A percentile compares a stretch with the other conserved stretches of the same genome.
Evolutionary conservation across 2,329 filamentous ascomycete genomes (phyloP).

Genomic region (Calonectria crousiana): DNA sequence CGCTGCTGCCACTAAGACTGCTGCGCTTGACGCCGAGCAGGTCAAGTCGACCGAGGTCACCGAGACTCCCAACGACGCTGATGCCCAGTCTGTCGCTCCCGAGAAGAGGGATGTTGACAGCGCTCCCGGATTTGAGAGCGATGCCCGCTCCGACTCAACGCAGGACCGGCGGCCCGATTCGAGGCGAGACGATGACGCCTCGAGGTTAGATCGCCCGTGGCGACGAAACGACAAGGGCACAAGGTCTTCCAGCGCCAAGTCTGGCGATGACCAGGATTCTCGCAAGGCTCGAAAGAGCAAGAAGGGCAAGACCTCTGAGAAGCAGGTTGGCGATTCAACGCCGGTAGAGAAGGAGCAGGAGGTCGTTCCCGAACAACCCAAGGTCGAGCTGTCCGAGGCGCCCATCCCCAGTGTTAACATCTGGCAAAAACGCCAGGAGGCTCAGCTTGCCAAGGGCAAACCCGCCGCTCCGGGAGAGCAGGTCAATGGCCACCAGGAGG

Average conservation of each 20-base stretch:
- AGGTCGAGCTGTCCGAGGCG: constrained; percentile 81
- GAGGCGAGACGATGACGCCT: constrained; percentile 54
- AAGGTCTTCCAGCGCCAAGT: constrained; percentile 73
- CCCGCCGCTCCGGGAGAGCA: constrained; percentile 52
- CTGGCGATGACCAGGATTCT: constrained; percentile 70
- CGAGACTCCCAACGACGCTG: constrained; percentile 40
- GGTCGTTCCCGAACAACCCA: constrained; percentile 59
- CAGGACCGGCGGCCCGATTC: constrained; percentile 49
- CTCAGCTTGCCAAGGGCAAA: constrained; percentile 67
- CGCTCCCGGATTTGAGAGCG: constrained; percentile 53
- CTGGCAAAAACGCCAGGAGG: constrained; percentile 85
- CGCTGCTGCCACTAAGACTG: constrained; percentile 40
- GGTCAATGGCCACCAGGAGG: constrained; percentile 50
- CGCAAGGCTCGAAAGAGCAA: constrained; percentile 69
- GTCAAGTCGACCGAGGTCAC: constrained; percentile 41
- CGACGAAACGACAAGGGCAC: constrained; percentile 61
- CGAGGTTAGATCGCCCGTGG: constrained; percentile 54
- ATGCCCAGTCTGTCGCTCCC: constrained; percentile 33
- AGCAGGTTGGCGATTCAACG: constrained; percentile 62
- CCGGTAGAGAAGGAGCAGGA: constrained; percentile 69
- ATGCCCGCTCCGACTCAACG: constrained; percentile 50
- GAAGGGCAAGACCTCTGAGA: constrained; percentile 63
- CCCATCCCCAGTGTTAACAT: constrained; percentile 87
- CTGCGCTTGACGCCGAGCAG: constrained; percentile 39
- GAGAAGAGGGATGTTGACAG: constrained; percentile 52